phyloP scores from a whole-genome alignment of 768 basidiomycete genomes.

The Coprinopsis marcescibilis region DNA sequence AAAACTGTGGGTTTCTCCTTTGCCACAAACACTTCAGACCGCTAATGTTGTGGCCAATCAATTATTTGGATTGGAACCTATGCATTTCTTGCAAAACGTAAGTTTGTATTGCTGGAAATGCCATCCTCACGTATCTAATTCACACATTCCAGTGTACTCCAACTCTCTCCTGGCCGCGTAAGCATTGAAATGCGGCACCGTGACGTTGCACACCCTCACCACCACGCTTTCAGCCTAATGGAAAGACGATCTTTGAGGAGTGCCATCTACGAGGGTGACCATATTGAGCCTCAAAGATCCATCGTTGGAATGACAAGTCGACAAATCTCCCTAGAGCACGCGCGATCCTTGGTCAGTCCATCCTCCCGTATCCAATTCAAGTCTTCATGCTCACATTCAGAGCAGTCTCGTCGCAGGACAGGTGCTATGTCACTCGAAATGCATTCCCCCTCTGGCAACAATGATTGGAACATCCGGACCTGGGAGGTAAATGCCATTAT shows the following conservation, averaged over 20 bases:
- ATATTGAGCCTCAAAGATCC: not conserved
- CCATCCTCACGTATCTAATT: not conserved
- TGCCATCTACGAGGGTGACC: not conserved
- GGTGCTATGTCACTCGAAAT: not conserved
- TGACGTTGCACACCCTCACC: not conserved
- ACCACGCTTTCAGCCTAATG: not conserved
- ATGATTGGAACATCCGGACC: not conserved
- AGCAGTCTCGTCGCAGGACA: not conserved
- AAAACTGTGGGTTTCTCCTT: conserved; percentile 13
- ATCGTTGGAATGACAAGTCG: not conserved
- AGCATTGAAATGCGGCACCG: conserved; percentile 1
- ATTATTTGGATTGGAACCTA: conserved; percentile 28
- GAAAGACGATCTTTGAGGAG: not conserved
- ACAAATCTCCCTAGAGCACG: not conserved
- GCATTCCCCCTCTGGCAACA: not conserved
- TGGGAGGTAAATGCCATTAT: not conserved
- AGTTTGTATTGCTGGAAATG: conserved; percentile 2
- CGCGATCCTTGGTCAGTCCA: not conserved
- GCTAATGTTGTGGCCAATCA: no score
- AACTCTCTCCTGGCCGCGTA: conserved; percentile 23
- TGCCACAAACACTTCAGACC: not conserved
- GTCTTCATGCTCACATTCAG: not conserved
- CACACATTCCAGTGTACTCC: conserved; percentile 18
- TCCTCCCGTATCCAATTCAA: not conserved
- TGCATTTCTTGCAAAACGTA: conserved; percentile 26